Conservation (phyloP, 495 filamentous ascomycete genomes). For the Staphylotrichum longicolle region DNA sequence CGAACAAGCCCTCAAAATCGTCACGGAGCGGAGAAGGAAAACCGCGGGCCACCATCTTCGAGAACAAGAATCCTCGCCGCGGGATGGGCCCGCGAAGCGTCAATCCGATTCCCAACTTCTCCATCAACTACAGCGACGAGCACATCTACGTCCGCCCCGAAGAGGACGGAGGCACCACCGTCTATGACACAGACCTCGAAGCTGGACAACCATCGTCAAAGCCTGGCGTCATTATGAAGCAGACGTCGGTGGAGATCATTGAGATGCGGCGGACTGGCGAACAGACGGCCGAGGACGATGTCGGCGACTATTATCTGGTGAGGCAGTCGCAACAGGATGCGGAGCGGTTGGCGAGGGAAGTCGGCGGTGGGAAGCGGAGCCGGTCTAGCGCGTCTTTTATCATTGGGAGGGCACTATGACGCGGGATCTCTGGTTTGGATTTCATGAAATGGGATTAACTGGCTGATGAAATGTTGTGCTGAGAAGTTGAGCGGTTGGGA, state of each 20-base stretch:
- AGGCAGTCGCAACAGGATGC: constrained; percentile 19
- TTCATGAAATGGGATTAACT: no score
- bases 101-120: constrained; percentile 48
- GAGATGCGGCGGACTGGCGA: constrained; percentile 16
- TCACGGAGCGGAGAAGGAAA: constrained; percentile 25
- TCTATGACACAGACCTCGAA: constrained; percentile 21
- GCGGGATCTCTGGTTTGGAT: no score
- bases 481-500: no score
- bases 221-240: constrained; percentile 24
- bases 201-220: background rate
- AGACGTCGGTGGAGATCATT: constrained; percentile 26
- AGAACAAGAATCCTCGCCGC: constrained; percentile 44
- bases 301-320: constrained; percentile 31
- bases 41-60: constrained; percentile 29
- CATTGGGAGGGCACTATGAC: constrained; percentile 4
- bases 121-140: constrained; percentile 52
- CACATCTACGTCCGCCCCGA: constrained; percentile 22
- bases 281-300: background rate
- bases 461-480: no score
- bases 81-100: constrained; percentile 39
- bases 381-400: constrained; percentile 12
- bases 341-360: background rate
- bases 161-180: background rate
- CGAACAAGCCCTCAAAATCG: constrained; percentile 26
- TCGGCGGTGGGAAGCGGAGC: constrained; percentile 3